Evolutionary conservation across 2,329 filamentous ascomycete species (phyloP).

Genomic region (Ophiocordyceps camponoti-leonardi): DNA sequence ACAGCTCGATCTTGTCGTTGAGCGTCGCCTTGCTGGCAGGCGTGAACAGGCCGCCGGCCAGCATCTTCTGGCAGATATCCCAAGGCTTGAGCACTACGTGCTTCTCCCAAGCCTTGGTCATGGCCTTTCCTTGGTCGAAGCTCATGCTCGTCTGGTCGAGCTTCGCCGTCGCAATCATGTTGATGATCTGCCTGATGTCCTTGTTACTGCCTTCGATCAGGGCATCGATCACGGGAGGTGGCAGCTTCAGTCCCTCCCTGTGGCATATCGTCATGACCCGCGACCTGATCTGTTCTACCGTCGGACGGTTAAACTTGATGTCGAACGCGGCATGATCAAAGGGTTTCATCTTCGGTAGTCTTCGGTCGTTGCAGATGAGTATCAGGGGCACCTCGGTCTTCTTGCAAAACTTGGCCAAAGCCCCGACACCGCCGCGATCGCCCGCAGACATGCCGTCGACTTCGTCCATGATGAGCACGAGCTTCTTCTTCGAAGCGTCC

Average conservation of each 20-base stretch:
- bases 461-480: slow-evolving; percentile 96
- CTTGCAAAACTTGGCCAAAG: slow-evolving; percentile 84
- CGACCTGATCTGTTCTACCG: slow-evolving; percentile 76
- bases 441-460: slow-evolving; percentile 98
- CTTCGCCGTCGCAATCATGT: slow-evolving; percentile 93
- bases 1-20: slow-evolving; percentile 96
- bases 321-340: slow-evolving; percentile 80
- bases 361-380: slow-evolving; percentile 92
- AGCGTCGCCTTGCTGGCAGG: slow-evolving; percentile 68
- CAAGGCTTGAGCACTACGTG: slow-evolving; percentile 92
- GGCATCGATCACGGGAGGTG: slow-evolving; percentile 69
- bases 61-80: slow-evolving; percentile 92
- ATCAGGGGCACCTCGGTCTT: slow-evolving; percentile 92
- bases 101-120: slow-evolving; percentile 98
- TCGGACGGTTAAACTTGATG: slow-evolving; percentile 74
- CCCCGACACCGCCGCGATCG: slow-evolving; percentile 88
- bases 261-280: slow-evolving; percentile 92
- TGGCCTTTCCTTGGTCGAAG: slow-evolving; percentile 73
- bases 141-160: slow-evolving; percentile 66
- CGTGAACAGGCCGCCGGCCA: slow-evolving; percentile 74
- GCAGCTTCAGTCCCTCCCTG: slow-evolving; percentile 76
- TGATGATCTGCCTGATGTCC: slow-evolving; percentile 95
- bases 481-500: slow-evolving; percentile 70
- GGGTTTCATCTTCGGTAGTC: slow-evolving; percentile 91
- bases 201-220: slow-evolving; percentile 90